Evolutionary conservation across 2,329 filamentous ascomycete species (phyloP), one percentile per base, ranked within the genome.

Genomic region (Diaporthe vexans): DNA sequence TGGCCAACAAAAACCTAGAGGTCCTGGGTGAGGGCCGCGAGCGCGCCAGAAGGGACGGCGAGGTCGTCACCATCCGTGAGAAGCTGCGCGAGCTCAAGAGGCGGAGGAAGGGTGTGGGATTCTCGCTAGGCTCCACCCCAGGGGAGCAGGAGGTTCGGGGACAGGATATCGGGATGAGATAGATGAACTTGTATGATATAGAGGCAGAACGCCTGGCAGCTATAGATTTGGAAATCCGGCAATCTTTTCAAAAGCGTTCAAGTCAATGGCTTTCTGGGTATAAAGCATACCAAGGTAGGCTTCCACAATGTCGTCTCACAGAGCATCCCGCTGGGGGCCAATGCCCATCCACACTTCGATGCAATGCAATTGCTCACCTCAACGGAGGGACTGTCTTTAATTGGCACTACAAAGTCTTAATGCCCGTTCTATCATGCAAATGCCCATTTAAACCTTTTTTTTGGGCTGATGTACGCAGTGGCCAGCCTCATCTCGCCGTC

Each of bases 1-100:
- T 86, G 40, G 86, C 86, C 78, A 85, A 84, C 2, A 87, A 86
- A 78, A 86, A 82, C 54, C 83, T 89, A 3, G 87, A 89, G 76
- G 87, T 88, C 67, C 82, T 89, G 8, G 87, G 87, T 19, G 86
- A 87, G 75, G 87, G 87, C 1, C 81, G 86, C 13, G 82, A 83
- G 65, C 83, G 84, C 76, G 87, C 86, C 1, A 80, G 83, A 9
- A 80, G 82, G 13, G 83, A 85, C 29, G 87, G 86, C 3, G 85
- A 88, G 77, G 76, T 85, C 3, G 82, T 89, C 10, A 86, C 84
- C 0, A 75, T 88, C 29, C 79, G 81, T 17, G 85, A 85, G 52
- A 88, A 87, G 78, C 83, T 83, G 81, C 79, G 78, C 6, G 83
- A 84, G 35, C 67, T 87, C 13, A 84, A 77, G 77, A 82, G 81